Evolutionary conservation across 73 alveolate species (phyloP).

Genomic region (Breviolum minutum): DNA sequence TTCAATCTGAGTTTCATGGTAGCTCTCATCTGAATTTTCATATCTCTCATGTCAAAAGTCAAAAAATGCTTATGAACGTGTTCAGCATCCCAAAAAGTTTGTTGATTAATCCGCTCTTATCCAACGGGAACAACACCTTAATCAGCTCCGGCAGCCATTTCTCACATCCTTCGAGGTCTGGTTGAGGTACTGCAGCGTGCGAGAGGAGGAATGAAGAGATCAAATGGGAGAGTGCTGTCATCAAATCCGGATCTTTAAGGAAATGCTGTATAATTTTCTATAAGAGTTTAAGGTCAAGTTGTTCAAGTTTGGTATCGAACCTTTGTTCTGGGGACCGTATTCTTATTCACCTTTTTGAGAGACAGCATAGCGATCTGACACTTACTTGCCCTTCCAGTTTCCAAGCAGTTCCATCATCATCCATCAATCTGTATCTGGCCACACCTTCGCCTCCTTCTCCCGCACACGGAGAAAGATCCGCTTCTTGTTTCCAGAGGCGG

Average conservation of each 20-base stretch:
- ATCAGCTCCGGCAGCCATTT: constrained; percentile 87
- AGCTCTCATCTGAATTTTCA: too few species aligned
- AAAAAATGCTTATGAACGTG: too few species aligned
- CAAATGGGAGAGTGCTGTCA: too few species aligned
- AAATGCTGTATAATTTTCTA: background rate
- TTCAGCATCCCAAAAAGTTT: too few species aligned
- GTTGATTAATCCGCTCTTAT: too few species aligned
- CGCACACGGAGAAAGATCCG: constrained; percentile 2
- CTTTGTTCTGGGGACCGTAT: background rate
- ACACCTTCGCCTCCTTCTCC: background rate
- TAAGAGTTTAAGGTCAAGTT: background rate
- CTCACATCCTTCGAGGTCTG: constrained; percentile 76
- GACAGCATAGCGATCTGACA: too few species aligned
- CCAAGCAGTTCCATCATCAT: background rate
- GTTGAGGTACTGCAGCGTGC: constrained; percentile 49
- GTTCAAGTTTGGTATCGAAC: background rate
- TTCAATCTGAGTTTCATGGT: too few species aligned
- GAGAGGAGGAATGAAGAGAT: background rate
- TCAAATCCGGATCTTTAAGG: background rate
- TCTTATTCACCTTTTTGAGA: background rate
- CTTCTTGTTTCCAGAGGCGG: constrained; percentile 94
- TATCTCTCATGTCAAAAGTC: too few species aligned
- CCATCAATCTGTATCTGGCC: too few species aligned
- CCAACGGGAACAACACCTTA: too few species aligned
- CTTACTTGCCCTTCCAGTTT: too few species aligned